These are phyloP conservation scores for Aureobasidium sp. DNA, from an alignment of 2,329 filamentous ascomycete genomes.

Conservation along the genomic window DNA sequence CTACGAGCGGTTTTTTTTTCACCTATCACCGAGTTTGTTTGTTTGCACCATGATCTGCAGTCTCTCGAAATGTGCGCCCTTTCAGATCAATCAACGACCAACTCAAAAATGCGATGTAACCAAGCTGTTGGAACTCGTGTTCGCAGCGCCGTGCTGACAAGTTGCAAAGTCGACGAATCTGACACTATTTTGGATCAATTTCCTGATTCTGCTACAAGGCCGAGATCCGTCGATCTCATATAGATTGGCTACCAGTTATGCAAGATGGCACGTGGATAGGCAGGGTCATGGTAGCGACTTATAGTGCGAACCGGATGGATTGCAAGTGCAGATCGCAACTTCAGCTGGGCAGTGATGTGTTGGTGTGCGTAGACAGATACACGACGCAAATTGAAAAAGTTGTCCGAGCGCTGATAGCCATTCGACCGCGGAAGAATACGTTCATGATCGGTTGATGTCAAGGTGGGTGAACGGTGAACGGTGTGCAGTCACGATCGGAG, in stretches of 20 bases:
- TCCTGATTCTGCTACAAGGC: neutral
- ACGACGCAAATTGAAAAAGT: neutral
- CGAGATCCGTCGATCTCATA: neutral
- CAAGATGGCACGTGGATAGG: neutral
- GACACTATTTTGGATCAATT: neutral
- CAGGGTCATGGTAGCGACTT: constrained; percentile 4
- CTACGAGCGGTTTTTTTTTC: neutral
- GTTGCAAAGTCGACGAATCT: neutral
- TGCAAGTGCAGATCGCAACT: neutral
- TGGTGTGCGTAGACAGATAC: neutral
- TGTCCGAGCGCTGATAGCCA: neutral
- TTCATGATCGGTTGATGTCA: neutral
- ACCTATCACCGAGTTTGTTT: neutral
- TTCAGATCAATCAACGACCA: neutral
- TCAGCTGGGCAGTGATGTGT: neutral
- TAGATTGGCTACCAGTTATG: neutral
- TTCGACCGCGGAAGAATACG: neutral
- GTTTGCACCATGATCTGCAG: neutral
- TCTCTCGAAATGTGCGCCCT: neutral
- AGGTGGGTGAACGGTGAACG: neutral
- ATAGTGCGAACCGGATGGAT: neutral
- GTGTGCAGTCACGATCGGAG: neutral
- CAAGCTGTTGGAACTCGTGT: neutral
- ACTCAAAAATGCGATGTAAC: neutral
- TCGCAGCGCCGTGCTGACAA: neutral